phyloP scores from a whole-genome alignment of 352 stramenopile species.

The Blastocystis sp. region DNA sequence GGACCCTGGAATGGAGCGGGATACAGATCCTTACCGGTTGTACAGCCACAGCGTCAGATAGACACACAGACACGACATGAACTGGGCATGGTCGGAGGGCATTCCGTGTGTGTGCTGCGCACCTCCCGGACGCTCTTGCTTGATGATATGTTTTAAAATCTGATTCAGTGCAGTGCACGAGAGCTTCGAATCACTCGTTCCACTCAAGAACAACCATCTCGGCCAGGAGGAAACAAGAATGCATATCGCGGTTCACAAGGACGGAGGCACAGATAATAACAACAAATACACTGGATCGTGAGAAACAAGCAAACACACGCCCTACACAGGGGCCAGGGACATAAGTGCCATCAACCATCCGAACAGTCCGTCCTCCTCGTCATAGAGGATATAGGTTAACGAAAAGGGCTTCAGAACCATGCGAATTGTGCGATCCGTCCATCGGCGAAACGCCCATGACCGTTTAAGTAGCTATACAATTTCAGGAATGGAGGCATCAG shows the following conservation, averaged over 20 bases:
- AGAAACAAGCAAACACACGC: neutral
- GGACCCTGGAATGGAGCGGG: neutral
- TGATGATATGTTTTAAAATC: conserved; percentile 16
- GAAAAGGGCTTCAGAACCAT: conserved; percentile 41
- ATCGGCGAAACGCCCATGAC: conserved; percentile 14
- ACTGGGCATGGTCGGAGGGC: conserved; percentile 59
- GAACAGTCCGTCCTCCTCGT: conserved; percentile 22
- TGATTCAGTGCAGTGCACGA: conserved; percentile 8
- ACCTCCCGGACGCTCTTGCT: neutral
- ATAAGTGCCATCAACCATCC: conserved; percentile 40
- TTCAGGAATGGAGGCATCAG: no score
- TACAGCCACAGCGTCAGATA: conserved; percentile 35
- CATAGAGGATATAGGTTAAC: conserved; percentile 29
- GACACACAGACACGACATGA: conserved; percentile 57
- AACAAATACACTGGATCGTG: conserved; percentile 31
- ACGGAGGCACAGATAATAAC: conserved; percentile 38
- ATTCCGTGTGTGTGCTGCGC: conserved; percentile 54
- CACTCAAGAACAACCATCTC: neutral
- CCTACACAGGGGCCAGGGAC: conserved; percentile 27
- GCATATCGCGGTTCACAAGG: conserved; percentile 40
- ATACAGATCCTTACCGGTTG: neutral
- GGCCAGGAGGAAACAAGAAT: conserved; percentile 34
- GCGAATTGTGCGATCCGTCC: neutral
- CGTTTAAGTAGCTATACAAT: neutral
- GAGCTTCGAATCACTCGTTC: neutral